Percentiles rank a stretch among this genome's conserved stretches.
phyloP scores from a whole-genome alignment of 768 basidiomycete genomes.

The Tylopilus intermedius region DNA sequence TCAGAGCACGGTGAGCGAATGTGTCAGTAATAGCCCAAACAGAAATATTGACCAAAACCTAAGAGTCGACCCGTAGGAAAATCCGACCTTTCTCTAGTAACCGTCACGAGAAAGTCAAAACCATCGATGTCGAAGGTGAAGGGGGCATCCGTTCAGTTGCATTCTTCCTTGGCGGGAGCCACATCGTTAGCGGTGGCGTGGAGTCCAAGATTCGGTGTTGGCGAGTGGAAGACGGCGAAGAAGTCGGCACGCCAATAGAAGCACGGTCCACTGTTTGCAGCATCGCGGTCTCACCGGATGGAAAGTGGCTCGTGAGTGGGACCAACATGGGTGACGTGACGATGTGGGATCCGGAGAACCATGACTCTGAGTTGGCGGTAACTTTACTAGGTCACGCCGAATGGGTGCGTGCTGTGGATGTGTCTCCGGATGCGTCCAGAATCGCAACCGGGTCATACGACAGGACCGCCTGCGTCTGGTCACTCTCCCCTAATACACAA shows the following conservation, averaged over 20 bases:
- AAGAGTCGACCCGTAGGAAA: neutral
- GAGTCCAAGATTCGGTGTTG: slow-evolving; percentile 4
- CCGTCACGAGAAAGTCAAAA: neutral
- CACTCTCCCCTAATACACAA: neutral
- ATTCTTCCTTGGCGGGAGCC: slow-evolving; percentile 7
- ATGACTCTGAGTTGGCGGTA: neutral
- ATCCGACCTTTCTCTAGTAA: neutral
- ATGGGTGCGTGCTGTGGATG: slow-evolving; percentile 5
- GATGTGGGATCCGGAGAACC: neutral
- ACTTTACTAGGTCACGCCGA: neutral
- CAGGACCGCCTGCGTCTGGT: slow-evolving; percentile 9
- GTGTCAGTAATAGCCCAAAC: neutral
- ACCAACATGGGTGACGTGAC: slow-evolving; percentile 3
- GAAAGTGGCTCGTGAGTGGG: slow-evolving; percentile 5
- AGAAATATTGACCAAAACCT: neutral
- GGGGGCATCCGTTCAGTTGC: slow-evolving; percentile 1
- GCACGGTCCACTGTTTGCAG: slow-evolving; percentile 6
- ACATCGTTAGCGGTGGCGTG: slow-evolving; percentile 6
- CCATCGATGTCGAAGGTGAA: slow-evolving; percentile 1
- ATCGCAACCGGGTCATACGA: slow-evolving; percentile 8
- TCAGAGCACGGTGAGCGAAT: neutral
- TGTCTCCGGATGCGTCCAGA: neutral
- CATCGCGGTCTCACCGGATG: slow-evolving; percentile 2
- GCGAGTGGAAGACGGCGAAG: slow-evolving; percentile 2
- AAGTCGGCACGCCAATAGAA: slow-evolving; percentile 1